A percentile compares a stretch with the other conserved stretches of the same genome.
phyloP scores from a whole-genome alignment of 257 asterid species.

The Apocynum venetum region DNA sequence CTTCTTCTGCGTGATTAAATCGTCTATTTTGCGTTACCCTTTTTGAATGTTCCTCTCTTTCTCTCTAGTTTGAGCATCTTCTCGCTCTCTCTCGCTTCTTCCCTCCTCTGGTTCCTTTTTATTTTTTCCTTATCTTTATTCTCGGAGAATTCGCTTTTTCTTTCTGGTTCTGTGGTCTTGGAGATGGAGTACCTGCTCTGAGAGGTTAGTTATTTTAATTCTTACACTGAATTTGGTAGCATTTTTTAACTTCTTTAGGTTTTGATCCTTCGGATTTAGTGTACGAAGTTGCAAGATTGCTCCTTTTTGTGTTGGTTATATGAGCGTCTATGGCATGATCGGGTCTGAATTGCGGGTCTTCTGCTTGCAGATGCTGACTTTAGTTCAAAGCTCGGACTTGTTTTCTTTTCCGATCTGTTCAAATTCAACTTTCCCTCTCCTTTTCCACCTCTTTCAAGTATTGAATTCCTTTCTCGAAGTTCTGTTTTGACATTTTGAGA shows the following conservation, averaged over 20 bases:
- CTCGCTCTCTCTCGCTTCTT: conserved; percentile 1
- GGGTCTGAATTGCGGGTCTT: conserved; percentile 24
- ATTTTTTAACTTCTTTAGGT: conserved; percentile 21
- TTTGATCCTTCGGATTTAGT: background rate
- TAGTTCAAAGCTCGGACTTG: background rate
- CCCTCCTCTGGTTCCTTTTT: background rate
- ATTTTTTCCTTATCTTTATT: background rate
- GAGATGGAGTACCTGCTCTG: conserved; percentile 23
- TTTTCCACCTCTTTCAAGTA: background rate
- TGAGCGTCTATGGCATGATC: conserved; percentile 32
- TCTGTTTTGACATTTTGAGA: background rate
- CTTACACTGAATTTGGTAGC: conserved; percentile 9
- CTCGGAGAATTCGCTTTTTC: background rate
- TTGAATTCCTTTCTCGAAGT: background rate
- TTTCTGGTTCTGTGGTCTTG: background rate
- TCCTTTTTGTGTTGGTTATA: conserved; percentile 15
- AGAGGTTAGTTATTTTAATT: conserved; percentile 34
- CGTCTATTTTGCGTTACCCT: conserved; percentile 15
- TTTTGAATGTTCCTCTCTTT: background rate
- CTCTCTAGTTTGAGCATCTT: conserved; percentile 17
- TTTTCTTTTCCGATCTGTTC: background rate
- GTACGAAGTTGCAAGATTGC: conserved; percentile 26
- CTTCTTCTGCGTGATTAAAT: conserved; percentile 4
- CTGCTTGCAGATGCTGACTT: background rate
- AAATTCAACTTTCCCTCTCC: conserved; percentile 2